A percentile compares a stretch with the other conserved stretches of the same genome.
These are phyloP conservation scores for Diaporthe citriasiana DNA, from an alignment of 2,329 filamentous ascomycete species.

Conservation along the genomic window DNA sequence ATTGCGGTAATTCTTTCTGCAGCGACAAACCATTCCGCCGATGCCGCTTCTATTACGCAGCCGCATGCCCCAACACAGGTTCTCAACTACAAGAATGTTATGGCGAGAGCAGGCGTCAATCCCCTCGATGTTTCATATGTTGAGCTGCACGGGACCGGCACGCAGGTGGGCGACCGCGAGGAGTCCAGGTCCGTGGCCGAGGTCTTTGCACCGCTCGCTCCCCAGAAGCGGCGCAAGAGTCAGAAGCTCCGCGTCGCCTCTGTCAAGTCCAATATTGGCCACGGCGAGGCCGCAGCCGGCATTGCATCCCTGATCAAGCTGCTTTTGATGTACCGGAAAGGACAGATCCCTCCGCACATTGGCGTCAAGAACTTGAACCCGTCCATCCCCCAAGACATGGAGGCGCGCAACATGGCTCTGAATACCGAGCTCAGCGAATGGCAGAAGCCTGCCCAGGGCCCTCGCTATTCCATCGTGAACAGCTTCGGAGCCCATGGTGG, in stretches of 20 bases:
- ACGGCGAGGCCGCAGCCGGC: slow-evolving; percentile 61
- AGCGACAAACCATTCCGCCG: too few relatives aligned
- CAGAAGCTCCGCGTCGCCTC: slow-evolving; percentile 57
- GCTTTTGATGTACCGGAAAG: slow-evolving; percentile 63
- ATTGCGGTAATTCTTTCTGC: too few relatives aligned
- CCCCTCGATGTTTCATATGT: slow-evolving; percentile 70
- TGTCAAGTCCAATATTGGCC: slow-evolving; percentile 65
- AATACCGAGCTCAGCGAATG: neutral
- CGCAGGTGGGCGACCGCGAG: slow-evolving; percentile 77
- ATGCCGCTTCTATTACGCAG: too few relatives aligned
- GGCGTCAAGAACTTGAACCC: slow-evolving; percentile 56
- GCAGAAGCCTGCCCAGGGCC: neutral
- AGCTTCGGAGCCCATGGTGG: slow-evolving; percentile 33
- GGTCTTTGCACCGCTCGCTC: slow-evolving; percentile 65
- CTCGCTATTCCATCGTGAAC: slow-evolving; percentile 13
- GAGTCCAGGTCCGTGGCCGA: slow-evolving; percentile 74
- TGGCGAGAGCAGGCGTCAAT: slow-evolving; percentile 67
- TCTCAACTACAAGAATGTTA: slow-evolving; percentile 54
- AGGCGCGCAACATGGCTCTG: neutral
- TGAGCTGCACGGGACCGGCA: slow-evolving; percentile 80
- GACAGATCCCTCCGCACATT: slow-evolving; percentile 63
- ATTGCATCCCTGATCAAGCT: slow-evolving; percentile 60
- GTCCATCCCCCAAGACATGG: slow-evolving; percentile 6
- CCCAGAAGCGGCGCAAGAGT: slow-evolving; percentile 55
- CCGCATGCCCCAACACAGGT: slow-evolving; percentile 65